Evolutionary conservation across 805 yeast genomes (phyloP).

Genomic region (Saccharomycopsis vini): DNA sequence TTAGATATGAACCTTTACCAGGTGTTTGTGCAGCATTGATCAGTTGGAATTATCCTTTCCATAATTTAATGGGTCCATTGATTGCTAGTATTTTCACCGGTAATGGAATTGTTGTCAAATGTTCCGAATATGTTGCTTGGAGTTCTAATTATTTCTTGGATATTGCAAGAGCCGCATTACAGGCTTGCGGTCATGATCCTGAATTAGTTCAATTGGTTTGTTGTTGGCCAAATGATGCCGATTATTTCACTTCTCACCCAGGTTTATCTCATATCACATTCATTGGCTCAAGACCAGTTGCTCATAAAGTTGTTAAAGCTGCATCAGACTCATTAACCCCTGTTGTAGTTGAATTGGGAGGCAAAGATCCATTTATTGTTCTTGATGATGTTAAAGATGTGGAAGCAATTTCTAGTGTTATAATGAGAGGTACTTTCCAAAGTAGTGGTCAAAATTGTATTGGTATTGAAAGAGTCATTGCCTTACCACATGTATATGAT

Average conservation of each 20-base stretch:
- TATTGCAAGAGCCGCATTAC: constrained; percentile 63
- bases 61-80: constrained; percentile 86
- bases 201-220: constrained; percentile 80
- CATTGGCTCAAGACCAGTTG: constrained; percentile 93
- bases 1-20: constrained; percentile 77
- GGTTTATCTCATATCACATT: constrained; percentile 84
- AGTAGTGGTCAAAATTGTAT: constrained; percentile 97
- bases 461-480: constrained; percentile 91
- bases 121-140: constrained; percentile 96
- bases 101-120: constrained; percentile 82
- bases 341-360: constrained; percentile 92
- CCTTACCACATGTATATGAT: constrained; percentile 62
- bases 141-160: constrained; percentile 72
- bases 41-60: constrained; percentile 97
- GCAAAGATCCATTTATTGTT: constrained; percentile 86
- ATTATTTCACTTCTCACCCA: constrained; percentile 74
- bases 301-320: constrained; percentile 74
- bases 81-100: constrained; percentile 87
- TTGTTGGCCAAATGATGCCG: constrained; percentile 86
- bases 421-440: constrained; percentile 94
- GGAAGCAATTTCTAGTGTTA: constrained; percentile 57
- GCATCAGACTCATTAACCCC: constrained; percentile 89
- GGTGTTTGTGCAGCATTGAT: constrained; percentile 82
- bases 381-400: constrained; percentile 67
- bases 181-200: constrained; percentile 67